Conservation (phyloP, 129 eudicot species). For the Smallanthus sonchifolius region DNA sequence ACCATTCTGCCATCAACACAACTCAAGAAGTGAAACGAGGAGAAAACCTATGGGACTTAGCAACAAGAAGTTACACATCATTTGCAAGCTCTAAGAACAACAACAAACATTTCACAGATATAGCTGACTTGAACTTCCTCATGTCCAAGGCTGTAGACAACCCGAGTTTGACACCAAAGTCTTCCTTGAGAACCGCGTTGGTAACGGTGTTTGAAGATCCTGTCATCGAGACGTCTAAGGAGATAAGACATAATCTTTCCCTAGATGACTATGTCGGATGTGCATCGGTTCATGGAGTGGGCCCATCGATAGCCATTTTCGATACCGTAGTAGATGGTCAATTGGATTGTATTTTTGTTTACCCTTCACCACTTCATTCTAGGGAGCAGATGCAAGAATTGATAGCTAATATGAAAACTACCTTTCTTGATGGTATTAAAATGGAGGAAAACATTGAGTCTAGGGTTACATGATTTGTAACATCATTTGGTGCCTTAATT, state of each 20-base stretch:
- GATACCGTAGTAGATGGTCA: constrained; percentile 37
- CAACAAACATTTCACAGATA: constrained; percentile 55
- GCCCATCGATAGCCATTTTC: constrained; percentile 41
- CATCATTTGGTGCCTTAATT: neutral
- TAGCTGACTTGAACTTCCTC: constrained; percentile 51
- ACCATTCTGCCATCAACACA: constrained; percentile 53
- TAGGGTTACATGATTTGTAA: constrained; percentile 16
- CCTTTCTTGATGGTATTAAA: constrained; percentile 29
- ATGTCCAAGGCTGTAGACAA: constrained; percentile 52
- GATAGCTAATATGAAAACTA: constrained; percentile 31
- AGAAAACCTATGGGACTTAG: constrained; percentile 51
- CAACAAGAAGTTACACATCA: constrained; percentile 40
- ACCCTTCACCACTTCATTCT: constrained; percentile 47
- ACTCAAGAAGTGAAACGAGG: constrained; percentile 36
- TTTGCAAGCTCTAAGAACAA: constrained; percentile 35
- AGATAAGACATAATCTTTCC: constrained; percentile 26
- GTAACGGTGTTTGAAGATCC: constrained; percentile 51
- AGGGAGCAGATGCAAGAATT: constrained; percentile 46
- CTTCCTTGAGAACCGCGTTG: constrained; percentile 45
- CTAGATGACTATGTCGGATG: constrained; percentile 42
- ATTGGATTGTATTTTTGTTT: constrained; percentile 39
- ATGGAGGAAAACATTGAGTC: constrained; percentile 20
- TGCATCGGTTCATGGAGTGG: constrained; percentile 42
- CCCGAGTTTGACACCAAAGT: constrained; percentile 49
- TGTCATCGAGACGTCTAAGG: constrained; percentile 33